Evolutionary conservation across 1,139 yeast species (phyloP).

Genomic region (Pichia sp.): DNA sequence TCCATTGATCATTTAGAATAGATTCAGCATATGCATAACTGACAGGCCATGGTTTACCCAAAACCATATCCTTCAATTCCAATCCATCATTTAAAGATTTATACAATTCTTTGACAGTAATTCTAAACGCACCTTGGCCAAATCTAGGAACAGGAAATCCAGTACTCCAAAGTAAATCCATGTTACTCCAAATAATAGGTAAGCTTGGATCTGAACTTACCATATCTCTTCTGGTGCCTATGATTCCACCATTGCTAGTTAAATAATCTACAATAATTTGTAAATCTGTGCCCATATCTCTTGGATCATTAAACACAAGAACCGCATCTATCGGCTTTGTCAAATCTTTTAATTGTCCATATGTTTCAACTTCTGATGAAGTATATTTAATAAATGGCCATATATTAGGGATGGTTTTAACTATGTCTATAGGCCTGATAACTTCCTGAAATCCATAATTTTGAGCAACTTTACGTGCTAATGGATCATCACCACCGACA

Average conservation of each 20-base stretch:
- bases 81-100: constrained; percentile 44
- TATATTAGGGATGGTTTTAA: constrained; percentile 48
- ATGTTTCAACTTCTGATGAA: constrained; percentile 7
- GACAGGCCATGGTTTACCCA: constrained; percentile 82
- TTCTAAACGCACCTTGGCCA: constrained; percentile 88
- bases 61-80: constrained; percentile 47
- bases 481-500: constrained; percentile 78
- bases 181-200: constrained; percentile 80
- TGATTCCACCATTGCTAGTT: constrained; percentile 52
- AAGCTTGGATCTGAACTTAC: constrained; percentile 78
- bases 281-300: constrained; percentile 82
- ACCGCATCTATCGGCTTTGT: constrained; percentile 62
- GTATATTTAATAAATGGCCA: constrained; percentile 68
- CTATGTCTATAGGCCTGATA: constrained; percentile 68
- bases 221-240: constrained; percentile 52
- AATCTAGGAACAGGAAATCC: constrained; percentile 72
- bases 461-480: constrained; percentile 62
- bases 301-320: constrained; percentile 83
- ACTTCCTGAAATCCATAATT: constrained; percentile 79
- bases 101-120: constrained; percentile 58
- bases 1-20: constrained; percentile 52
- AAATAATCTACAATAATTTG: constrained; percentile 73
- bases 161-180: constrained; percentile 88
- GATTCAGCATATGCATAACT: constrained; percentile 82
- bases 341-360: not conserved